Base-by-base conservation (phyloP, 176 grass and related monocot species). In the Pharus latifolius region DNA sequence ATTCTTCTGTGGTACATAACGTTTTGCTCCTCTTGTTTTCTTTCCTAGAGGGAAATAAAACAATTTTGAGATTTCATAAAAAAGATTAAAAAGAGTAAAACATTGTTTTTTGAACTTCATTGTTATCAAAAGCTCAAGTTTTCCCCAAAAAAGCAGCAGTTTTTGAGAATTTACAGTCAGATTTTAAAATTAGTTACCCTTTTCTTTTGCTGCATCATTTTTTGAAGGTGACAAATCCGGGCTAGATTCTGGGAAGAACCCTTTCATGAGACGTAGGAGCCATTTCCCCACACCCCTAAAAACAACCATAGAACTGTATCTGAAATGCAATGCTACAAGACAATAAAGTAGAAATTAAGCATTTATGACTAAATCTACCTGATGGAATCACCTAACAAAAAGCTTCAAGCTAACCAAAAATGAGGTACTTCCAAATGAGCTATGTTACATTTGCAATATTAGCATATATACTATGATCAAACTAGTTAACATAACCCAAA, bases 211-310 rank as follows among this genome's bases (percentile, higher is more conserved):
- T 34, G 65, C 29, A 38, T 48, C 46, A 69, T 75, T 49, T 79
- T 80, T 76, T 30, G 46, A 44, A 48, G 77, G 66, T 46, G 80
- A 65, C 8, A 22, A 53, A 46, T 84, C 74, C 25, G 62, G 26
- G 25, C 31, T 65, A 42, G 60, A 57, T 42, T 80, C 67, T 15
- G 56, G 64, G 72, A 97, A 92, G 69, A 61, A 90, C n/a, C 63
- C 94, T 80, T 80, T 82, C 81, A 97, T 87, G 15, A 80, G 47
- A 3, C 69, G 62, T 56, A 97, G 46, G 13, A 92, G 83, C 83
- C 83, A 97, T 73, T 79, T 83, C 5, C 89, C 94, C 16, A 92
- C 83, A 25, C 89, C 94, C 52, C 93, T 97, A 43, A 28, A 49
- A 69, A 38, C 31, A 66, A 63, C 43, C 40, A 76, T n/a, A 59